Base-by-base conservation (phyloP, 129 eudicot species). In the Solidago caesia region DNA sequence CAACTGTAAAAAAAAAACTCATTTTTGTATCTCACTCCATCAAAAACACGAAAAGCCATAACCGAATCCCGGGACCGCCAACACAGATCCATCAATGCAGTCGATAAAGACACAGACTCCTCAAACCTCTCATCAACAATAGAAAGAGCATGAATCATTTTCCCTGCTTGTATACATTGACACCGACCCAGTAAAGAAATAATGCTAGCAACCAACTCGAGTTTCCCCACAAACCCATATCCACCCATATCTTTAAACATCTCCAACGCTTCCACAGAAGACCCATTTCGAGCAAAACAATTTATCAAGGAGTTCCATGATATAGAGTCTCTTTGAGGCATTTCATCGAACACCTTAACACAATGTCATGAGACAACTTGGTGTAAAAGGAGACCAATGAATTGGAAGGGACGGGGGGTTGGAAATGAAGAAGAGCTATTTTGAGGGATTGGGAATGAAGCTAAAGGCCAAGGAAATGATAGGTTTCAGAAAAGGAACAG, bases 181-280 rank as follows among this genome's bases (percentile, higher is more conserved):
- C 11, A 78, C 75, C 12, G 73, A 29, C 48, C 73, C 13, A 81
- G 82, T 4, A 75, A 62, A 0, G 95, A 86, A 78, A 91, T 72
- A 80, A 84, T 55, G 48, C 91, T 73, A 73, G 96, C 96, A 68
- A 85, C 43, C 64, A 90, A 25, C 86, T 90, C 94, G 1, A 87
- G 82, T 45, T 90, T 90, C 0, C 85, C 82, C 9, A 84, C 87
- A 68, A 77, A 85, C 48, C 96, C 91, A 13, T 49, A 47, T 44
- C 7, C 58, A 65, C 77, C 86, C 91, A 91, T 86, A 26, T 79
- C 75, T 74, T 58, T 78, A 58, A 88, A 81, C 85, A 79, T 58
- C 61, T 68, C 47, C 44, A 91, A 59, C 2, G 95, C 80, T 70
- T 82, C 70, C 39, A 72, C 41, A 8, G 66, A 74, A 73, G 45